A percentile compares a stretch with the other conserved stretches of the same genome.
These are phyloP conservation scores for Pulveroboletus sp. DNA, from an alignment of 768 basidiomycete species.

Conservation along the genomic window DNA sequence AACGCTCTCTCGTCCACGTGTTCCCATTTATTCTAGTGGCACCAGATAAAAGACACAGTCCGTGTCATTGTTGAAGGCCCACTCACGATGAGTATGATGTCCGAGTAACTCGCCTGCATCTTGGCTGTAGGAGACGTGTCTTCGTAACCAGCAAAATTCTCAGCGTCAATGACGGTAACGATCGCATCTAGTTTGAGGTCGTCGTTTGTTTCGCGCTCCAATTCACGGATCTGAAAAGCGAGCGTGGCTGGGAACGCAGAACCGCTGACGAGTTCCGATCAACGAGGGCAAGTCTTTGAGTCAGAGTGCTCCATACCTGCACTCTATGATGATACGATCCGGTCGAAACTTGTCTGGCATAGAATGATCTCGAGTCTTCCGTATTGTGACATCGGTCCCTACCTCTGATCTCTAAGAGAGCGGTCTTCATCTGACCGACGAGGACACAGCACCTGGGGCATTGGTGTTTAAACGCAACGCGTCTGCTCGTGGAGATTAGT, in stretches of 20 bases:
- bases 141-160: slow-evolving; percentile 91
- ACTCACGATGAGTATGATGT: slow-evolving; percentile 79
- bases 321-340: slow-evolving; percentile 92
- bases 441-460: slow-evolving; percentile 82
- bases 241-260: slow-evolving; percentile 95
- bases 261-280: slow-evolving; percentile 46
- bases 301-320: slow-evolving; percentile 56
- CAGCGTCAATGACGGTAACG: slow-evolving; percentile 85
- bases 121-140: slow-evolving; percentile 88
- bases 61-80: not conserved
- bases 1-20: slow-evolving; percentile 72
- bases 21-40: slow-evolving; percentile 82
- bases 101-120: slow-evolving; percentile 95
- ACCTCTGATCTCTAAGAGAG: slow-evolving; percentile 85
- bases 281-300: not conserved
- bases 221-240: slow-evolving; percentile 89
- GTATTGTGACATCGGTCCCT: slow-evolving; percentile 9
- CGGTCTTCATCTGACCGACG: slow-evolving; percentile 92
- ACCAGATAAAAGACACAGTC: slow-evolving; percentile 3
- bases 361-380: not conserved
- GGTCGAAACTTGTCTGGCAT: slow-evolving; percentile 71
- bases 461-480: not conserved
- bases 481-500: not conserved
- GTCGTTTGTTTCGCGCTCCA: slow-evolving; percentile 72
- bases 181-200: slow-evolving; percentile 87